Conservation (phyloP, 2,329 filamentous ascomycete genomes). For the Bipolaris oryzae region DNA sequence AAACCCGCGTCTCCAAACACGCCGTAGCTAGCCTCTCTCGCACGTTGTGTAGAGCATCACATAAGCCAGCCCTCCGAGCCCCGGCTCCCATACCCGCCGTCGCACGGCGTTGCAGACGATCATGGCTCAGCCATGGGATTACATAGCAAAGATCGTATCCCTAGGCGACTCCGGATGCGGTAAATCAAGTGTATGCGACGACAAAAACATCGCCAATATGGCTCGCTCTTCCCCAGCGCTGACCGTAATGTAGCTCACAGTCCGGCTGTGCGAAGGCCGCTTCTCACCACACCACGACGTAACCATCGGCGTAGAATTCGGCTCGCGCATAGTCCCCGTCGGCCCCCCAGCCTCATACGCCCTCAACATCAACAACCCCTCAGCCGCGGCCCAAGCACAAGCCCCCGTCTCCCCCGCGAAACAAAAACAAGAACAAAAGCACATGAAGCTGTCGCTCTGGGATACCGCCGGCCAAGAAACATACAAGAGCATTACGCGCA, state of each 20-base stretch:
- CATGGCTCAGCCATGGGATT: slow-evolving; percentile 82
- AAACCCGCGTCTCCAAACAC: neutral
- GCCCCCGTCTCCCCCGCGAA: slow-evolving; percentile 31
- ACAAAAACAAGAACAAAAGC: slow-evolving; percentile 60
- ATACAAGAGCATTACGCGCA: slow-evolving; percentile 93
- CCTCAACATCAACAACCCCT: slow-evolving; percentile 60
- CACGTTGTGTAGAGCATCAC: neutral
- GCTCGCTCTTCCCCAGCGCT: slow-evolving; percentile 7
- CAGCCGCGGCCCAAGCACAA: slow-evolving; percentile 22
- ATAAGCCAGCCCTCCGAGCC: slow-evolving; percentile 1
- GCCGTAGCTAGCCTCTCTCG: neutral
- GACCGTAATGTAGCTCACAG: slow-evolving; percentile 68
- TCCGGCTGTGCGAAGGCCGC: slow-evolving; percentile 94
- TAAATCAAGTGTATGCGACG: slow-evolving; percentile 71
- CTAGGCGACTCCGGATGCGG: slow-evolving; percentile 96
- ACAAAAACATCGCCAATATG: neutral
- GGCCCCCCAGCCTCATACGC: slow-evolving; percentile 75
- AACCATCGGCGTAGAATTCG: slow-evolving; percentile 96
- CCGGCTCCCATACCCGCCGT: neutral
- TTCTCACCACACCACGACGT: slow-evolving; percentile 96
- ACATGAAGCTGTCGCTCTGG: slow-evolving; percentile 95
- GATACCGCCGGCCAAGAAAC: slow-evolving; percentile 97
- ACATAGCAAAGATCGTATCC: slow-evolving; percentile 98
- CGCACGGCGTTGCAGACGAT: slow-evolving; percentile 17
- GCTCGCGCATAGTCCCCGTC: slow-evolving; percentile 88